Evolutionary conservation across 305 asterid species (phyloP), one percentile per base, ranked within the genome.

Genomic region (Lippia alba): DNA sequence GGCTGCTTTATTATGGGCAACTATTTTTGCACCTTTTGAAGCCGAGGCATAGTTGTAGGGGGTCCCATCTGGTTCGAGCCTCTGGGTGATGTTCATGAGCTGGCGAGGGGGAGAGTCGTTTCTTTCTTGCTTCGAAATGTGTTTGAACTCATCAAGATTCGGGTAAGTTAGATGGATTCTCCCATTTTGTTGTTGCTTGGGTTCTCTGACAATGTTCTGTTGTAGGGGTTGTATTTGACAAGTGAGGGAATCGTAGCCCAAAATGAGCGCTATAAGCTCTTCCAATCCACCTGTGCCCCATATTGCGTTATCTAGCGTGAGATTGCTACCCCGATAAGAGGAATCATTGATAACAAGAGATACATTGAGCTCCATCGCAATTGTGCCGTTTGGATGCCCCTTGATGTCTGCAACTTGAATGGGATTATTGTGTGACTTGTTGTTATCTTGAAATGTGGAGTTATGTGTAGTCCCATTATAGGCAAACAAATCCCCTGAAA

Each of bases 21-120:
- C 96, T 69, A 95, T 91, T 82, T 95, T 95, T 15, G 99, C 97
- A 62, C 99, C 99, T 84, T 92, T 92, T 57, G 96, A 80, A 48
- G 92, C 82, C 4, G 96, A 86, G 64, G 99, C 99, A 75, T 95
- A 92, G 78, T 95, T 90, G 80, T 90, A 90, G 4, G 93, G 90
- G 1, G 85, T 89, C 60, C 98, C 99, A 49, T 92, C 98, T 14
- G 96, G 94, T 79, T 95, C 96, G 2, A 90, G 94, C 75, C 99
- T 74, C 66, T 87, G 97, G 66, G 94, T 87, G 76, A 90, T 85
- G 79, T 86, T 90, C 9, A 81, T 80, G 46, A 82, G 79, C 77
- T 76, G 88, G 58, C 78, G 82, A 14, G 88, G 83, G 12, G 88
- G 82, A 1, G 88, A 61, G 48, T 71, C 80, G 19, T 71, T 80